Conservation (phyloP, 2,329 filamentous ascomycete species). For the Arthrinium puccinioides region DNA sequence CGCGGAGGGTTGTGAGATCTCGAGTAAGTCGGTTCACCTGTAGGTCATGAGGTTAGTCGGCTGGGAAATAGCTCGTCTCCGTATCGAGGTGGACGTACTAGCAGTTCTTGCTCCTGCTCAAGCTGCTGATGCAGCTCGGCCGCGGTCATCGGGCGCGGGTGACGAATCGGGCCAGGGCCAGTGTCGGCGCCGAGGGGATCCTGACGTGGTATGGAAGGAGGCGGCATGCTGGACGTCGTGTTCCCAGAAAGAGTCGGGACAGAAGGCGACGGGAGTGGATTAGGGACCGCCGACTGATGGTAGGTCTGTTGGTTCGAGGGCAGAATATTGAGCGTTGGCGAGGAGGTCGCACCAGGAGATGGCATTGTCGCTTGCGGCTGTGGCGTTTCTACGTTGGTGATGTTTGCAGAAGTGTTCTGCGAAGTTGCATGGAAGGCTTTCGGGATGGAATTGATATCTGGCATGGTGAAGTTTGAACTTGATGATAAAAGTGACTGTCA, state of each 20-base stretch:
- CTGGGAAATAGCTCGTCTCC: constrained; percentile 1
- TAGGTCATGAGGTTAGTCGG: neutral
- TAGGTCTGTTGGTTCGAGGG: constrained; percentile 38
- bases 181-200: constrained; percentile 38
- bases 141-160: constrained; percentile 80
- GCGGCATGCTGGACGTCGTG: constrained; percentile 16
- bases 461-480: constrained; percentile 39
- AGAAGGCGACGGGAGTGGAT: constrained; percentile 23
- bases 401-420: constrained; percentile 35
- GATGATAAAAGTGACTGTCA: no score
- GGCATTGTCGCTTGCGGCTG: constrained; percentile 16
- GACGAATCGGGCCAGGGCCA: constrained; percentile 69
- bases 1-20: constrained; percentile 77
- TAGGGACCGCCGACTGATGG: constrained; percentile 23
- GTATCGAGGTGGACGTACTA: constrained; percentile 47
- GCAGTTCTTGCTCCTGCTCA: constrained; percentile 91
- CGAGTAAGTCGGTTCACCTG: constrained; percentile 90
- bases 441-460: constrained; percentile 14
- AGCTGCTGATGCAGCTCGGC: constrained; percentile 84
- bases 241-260: constrained; percentile 10
- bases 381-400: constrained; percentile 19
- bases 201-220: constrained; percentile 17
- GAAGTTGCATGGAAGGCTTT: constrained; percentile 14
- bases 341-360: constrained; percentile 22
- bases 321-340: constrained; percentile 46